These are phyloP conservation scores for Colletotrichum horii DNA, from an alignment of 2,329 filamentous ascomycete species.

Conservation along the genomic window DNA sequence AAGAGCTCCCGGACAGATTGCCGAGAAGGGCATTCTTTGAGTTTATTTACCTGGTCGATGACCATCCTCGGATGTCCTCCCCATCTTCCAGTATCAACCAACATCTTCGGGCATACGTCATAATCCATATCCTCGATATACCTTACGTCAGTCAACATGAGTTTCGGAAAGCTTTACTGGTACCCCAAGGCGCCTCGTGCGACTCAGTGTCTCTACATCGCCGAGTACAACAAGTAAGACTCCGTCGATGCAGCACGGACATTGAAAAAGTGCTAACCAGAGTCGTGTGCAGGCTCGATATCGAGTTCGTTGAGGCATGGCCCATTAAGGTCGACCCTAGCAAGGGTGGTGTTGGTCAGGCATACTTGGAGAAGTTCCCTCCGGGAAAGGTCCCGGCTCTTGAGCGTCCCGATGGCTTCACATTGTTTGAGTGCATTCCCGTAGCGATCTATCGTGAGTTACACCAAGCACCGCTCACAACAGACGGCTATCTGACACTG, in stretches of 20 bases:
- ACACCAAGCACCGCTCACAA: background rate
- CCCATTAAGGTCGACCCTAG: constrained; percentile 11
- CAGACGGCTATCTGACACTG: background rate
- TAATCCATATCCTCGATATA: background rate
- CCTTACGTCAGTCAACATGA: background rate
- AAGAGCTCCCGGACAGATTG: background rate
- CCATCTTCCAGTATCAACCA: background rate
- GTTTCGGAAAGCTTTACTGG: constrained; percentile 11
- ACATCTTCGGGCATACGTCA: background rate
- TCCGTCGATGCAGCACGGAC: accelerated
- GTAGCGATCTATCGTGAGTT: constrained; percentile 3
- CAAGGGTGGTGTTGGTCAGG: constrained; percentile 9
- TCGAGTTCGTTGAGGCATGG: constrained; percentile 11
- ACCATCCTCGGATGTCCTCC: background rate
- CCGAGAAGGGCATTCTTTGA: background rate
- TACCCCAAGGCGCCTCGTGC: constrained; percentile 11
- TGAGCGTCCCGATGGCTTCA: constrained; percentile 3
- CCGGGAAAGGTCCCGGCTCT: constrained; percentile 4
- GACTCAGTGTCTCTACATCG: constrained; percentile 12
- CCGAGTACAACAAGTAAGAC: constrained; percentile 6
- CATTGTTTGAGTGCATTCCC: background rate
- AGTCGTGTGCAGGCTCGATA: background rate
- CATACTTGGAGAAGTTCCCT: constrained; percentile 3
- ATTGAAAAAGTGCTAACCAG: background rate
- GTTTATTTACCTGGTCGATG: background rate